phyloP scores from a whole-genome alignment of 2,329 filamentous ascomycete species.

The Gliomastix tumulicola region DNA sequence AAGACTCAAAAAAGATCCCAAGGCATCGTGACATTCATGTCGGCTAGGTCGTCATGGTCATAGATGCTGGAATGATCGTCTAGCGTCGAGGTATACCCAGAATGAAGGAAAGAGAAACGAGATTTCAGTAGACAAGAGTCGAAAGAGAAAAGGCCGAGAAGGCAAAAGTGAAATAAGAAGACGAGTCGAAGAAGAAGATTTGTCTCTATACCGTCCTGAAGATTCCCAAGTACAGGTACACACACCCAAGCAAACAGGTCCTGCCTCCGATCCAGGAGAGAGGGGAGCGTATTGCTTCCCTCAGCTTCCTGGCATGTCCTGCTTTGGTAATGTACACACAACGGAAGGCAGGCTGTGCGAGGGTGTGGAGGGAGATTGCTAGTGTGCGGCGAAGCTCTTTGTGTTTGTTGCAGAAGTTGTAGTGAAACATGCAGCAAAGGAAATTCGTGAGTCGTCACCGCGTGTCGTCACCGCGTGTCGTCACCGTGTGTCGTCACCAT shows the following conservation, averaged over 20 bases:
- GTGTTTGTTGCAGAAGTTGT: too few relatives aligned
- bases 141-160: constrained; percentile 12
- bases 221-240: constrained; percentile 27
- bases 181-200: constrained; percentile 10
- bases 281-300: too few relatives aligned
- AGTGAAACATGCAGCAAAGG: constrained; percentile 23
- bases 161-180: constrained; percentile 12
- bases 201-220: too few relatives aligned
- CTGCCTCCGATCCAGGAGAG: too few relatives aligned
- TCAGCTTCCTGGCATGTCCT: too few relatives aligned
- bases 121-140: too few relatives aligned
- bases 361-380: too few relatives aligned
- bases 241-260: too few relatives aligned
- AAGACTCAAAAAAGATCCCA: too few relatives aligned
- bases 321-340: constrained; percentile 25
- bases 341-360: constrained; percentile 2
- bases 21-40: constrained; percentile 15
- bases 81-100: constrained; percentile 6
- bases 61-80: constrained; percentile 2
- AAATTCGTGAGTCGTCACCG: constrained; percentile 34
- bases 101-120: too few relatives aligned
- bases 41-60: constrained; percentile 8
- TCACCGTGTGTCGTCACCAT: too few relatives aligned
- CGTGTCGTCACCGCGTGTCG: constrained; percentile 26
- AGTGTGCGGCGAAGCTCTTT: too few relatives aligned